These are phyloP conservation scores for Pseudogymnoascus sp. DNA, from an alignment of 2,329 filamentous ascomycete genomes.

Conservation along the genomic window DNA sequence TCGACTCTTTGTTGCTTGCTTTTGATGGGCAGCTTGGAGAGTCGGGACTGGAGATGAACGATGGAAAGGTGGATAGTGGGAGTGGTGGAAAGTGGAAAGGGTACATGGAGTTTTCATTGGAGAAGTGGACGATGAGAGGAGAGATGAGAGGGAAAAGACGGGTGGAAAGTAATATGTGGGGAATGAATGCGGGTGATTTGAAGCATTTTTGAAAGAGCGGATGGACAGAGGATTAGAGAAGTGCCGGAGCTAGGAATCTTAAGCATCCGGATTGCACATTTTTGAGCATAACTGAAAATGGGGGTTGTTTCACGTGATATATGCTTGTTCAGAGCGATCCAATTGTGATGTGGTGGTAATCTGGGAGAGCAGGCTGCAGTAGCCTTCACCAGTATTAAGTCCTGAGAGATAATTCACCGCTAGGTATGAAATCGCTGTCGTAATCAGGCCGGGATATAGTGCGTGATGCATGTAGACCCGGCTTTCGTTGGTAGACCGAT, in stretches of 20 bases:
- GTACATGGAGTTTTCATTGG: neutral
- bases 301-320: neutral
- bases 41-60: neutral
- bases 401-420: too few species aligned
- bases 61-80: neutral
- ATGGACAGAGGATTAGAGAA: neutral
- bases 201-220: neutral
- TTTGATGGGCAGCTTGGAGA: neutral
- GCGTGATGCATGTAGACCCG: neutral
- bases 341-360: neutral
- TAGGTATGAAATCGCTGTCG: neutral
- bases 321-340: accelerated
- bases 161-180: neutral
- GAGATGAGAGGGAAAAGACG: neutral
- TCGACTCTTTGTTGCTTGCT: neutral
- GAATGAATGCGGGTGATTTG: neutral
- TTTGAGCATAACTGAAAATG: neutral
- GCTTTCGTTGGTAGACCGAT: neutral
- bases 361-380: too few species aligned
- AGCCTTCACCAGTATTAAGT: neutral
- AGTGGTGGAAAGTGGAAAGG: neutral
- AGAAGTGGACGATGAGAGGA: neutral
- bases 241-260: slow-evolving; percentile 3
- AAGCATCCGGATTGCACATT: slow-evolving; percentile 6
- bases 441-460: neutral